These are phyloP conservation scores for Didymella keratinophila DNA, from an alignment of 2,329 filamentous ascomycete genomes.

Conservation along the genomic window DNA sequence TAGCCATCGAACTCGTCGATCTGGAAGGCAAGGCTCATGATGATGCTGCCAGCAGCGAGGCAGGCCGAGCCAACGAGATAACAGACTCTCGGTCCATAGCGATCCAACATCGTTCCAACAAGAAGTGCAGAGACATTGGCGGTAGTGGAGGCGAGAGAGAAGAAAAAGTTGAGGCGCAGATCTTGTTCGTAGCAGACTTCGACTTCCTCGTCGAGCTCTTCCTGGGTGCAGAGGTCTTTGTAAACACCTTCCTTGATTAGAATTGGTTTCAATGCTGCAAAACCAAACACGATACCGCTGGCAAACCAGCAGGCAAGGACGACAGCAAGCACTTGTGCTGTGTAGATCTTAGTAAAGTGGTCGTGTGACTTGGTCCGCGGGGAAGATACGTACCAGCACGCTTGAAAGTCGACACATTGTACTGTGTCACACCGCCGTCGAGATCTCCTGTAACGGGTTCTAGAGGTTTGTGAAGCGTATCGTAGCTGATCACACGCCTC, in stretches of 20 bases:
- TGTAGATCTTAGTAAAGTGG: slow-evolving; percentile 18
- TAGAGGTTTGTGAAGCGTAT: slow-evolving; percentile 55
- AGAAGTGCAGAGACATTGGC: slow-evolving; percentile 51
- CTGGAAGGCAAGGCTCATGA: slow-evolving; percentile 50
- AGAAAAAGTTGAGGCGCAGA: slow-evolving; percentile 50
- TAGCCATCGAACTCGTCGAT: slow-evolving; percentile 56
- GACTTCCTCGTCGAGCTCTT: slow-evolving; percentile 45
- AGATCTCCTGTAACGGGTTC: slow-evolving; percentile 49
- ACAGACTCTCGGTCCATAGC: slow-evolving; percentile 48
- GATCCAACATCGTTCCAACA: slow-evolving; percentile 49
- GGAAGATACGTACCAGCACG: slow-evolving; percentile 40
- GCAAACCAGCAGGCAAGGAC: slow-evolving; percentile 52
- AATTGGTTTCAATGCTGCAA: slow-evolving; percentile 52
- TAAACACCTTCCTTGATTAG: slow-evolving; percentile 51
- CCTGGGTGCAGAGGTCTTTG: slow-evolving; percentile 45
- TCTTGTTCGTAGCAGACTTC: slow-evolving; percentile 52
- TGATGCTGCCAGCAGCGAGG: slow-evolving; percentile 45
- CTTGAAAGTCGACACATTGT: slow-evolving; percentile 55
- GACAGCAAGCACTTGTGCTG: slow-evolving; percentile 47
- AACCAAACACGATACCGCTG: slow-evolving; percentile 53
- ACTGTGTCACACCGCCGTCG: slow-evolving; percentile 57
- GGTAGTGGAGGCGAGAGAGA: slow-evolving; percentile 49
- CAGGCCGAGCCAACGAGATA: slow-evolving; percentile 43
- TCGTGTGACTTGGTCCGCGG: slow-evolving; percentile 9
- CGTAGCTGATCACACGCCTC: slow-evolving; percentile 56